A percentile compares a stretch with the other conserved stretches of the same genome.
Conservation (phyloP, 345 rosid species). For the Sapria himalayana region DNA sequence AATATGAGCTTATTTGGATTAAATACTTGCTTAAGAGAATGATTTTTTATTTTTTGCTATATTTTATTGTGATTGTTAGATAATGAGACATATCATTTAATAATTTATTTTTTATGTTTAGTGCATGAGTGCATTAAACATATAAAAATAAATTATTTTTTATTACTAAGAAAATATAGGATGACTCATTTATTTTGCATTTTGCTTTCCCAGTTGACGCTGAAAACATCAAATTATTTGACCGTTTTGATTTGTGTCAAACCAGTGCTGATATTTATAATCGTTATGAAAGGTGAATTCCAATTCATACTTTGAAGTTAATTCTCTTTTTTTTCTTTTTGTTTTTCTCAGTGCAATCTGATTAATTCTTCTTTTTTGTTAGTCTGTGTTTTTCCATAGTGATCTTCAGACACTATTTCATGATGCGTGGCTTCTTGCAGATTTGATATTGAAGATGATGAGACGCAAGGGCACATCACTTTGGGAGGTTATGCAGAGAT, state of each 20-base stretch:
- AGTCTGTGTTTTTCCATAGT: neutral
- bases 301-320: neutral
- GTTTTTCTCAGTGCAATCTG: neutral
- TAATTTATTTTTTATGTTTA: too few relatives aligned
- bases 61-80: too few relatives aligned
- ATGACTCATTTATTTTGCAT: too few relatives aligned
- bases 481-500: conserved; percentile 25
- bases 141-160: too few relatives aligned
- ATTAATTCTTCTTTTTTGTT: neutral
- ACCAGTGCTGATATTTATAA: conserved; percentile 20
- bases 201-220: conserved; percentile 36
- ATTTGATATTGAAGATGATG: conserved; percentile 59
- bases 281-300: conserved; percentile 42
- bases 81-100: too few relatives aligned
- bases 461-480: conserved; percentile 30
- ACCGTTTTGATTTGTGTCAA: conserved; percentile 36
- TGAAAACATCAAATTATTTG: conserved; percentile 47
- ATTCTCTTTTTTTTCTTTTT: neutral
- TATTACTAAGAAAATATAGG: too few relatives aligned
- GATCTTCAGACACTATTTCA: too few relatives aligned
- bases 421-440: conserved; percentile 19
- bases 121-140: too few relatives aligned
- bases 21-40: too few relatives aligned
- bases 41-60: too few relatives aligned
- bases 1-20: too few relatives aligned